These are phyloP conservation scores for Durusdinium trenchii DNA, from an alignment of 73 alveolate species.

Conservation along the genomic window DNA sequence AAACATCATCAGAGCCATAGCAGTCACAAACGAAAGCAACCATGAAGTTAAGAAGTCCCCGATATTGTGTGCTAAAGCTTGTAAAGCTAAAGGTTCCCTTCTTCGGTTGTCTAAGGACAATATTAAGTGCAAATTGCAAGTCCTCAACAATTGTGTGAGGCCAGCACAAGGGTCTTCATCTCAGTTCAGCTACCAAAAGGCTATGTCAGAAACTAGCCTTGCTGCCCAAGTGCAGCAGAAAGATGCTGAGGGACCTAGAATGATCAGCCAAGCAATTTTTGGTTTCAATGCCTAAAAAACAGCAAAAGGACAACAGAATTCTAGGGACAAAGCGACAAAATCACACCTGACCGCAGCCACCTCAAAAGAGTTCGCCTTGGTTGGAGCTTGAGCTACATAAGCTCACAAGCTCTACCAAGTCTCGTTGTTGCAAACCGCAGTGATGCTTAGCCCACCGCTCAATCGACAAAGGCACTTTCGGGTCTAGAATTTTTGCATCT, in stretches of 20 bases:
- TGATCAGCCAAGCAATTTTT: neutral
- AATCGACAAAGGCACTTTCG: slow-evolving; percentile 62
- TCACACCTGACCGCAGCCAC: slow-evolving; percentile 79
- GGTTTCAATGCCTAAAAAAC: neutral
- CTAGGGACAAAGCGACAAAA: slow-evolving; percentile 23
- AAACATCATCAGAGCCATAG: no score
- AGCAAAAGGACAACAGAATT: neutral
- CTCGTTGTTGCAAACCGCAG: neutral
- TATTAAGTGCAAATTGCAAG: no score
- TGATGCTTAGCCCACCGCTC: neutral
- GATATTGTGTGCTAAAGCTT: no score
- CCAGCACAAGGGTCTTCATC: no score
- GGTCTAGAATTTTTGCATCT: slow-evolving; percentile 66
- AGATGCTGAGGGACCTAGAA: slow-evolving; percentile 58
- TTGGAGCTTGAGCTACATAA: neutral
- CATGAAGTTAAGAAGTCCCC: no score
- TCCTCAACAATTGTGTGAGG: no score
- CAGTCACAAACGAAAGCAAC: no score
- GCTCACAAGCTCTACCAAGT: neutral
- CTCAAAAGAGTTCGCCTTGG: slow-evolving; percentile 80
- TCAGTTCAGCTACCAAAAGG: neutral
- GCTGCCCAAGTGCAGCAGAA: slow-evolving; percentile 58
- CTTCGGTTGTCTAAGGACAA: no score
- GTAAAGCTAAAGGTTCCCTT: no score
- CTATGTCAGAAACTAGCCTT: neutral